Evolutionary conservation across 345 rosid species (phyloP).

Genomic region (Clarkia xantiana): DNA sequence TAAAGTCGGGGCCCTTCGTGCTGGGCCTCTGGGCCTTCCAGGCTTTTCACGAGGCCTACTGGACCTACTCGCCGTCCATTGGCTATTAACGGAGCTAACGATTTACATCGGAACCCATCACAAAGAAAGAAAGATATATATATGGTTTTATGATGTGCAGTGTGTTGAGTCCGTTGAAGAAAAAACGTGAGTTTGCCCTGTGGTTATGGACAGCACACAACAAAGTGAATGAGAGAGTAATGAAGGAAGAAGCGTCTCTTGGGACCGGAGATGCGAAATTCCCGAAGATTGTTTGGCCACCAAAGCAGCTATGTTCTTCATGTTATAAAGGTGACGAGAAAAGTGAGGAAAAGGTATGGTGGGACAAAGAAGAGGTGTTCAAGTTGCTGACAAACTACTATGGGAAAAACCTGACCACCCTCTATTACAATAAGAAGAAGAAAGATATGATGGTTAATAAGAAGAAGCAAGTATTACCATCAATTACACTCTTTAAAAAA

Average conservation of each 20-base stretch:
- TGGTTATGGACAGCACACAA: conserved; percentile 96
- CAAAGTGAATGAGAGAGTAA: conserved; percentile 66
- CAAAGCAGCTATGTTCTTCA: conserved; percentile 66
- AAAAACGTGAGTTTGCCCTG: conserved; percentile 58
- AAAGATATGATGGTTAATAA: conserved; percentile 18
- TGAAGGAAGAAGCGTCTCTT: conserved; percentile 64
- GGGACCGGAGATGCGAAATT: conserved; percentile 76
- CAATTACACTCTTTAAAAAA: conserved; percentile 76
- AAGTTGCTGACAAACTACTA: conserved; percentile 58
- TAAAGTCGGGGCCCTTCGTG: too few species aligned
- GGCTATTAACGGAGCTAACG: too few species aligned
- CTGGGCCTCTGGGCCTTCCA: too few species aligned
- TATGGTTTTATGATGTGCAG: conserved; percentile 24
- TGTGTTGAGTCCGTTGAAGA: conserved; percentile 48
- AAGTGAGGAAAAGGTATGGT: conserved; percentile 36
- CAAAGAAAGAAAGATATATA: too few species aligned
- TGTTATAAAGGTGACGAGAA: too few species aligned
- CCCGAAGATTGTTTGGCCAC: conserved; percentile 92
- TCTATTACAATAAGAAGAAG: conserved; percentile 56
- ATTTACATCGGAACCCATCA: too few species aligned
- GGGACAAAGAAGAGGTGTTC: conserved; percentile 71
- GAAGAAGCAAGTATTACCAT: conserved; percentile 59
- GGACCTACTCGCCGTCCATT: too few species aligned
- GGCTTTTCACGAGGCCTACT: too few species aligned
- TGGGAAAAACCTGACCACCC: conserved; percentile 47